A percentile compares a stretch with the other conserved stretches of the same genome.
Conservation (phyloP, 2,329 filamentous ascomycete species). For the Trichoderma guizhouense region DNA sequence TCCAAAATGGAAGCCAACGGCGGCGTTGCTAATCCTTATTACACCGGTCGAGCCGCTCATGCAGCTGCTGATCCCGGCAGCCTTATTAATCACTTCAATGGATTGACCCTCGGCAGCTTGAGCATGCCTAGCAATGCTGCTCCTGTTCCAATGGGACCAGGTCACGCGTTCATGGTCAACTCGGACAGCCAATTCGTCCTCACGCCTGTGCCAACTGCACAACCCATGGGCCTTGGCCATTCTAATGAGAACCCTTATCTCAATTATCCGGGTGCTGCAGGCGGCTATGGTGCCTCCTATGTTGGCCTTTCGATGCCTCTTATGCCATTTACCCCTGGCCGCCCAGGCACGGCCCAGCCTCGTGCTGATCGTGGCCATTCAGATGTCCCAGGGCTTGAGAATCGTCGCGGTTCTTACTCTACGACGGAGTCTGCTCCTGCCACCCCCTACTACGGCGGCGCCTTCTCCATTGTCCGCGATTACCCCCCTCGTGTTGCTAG, state of each 20-base stretch:
- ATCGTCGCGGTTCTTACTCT: slow-evolving; percentile 65
- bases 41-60: slow-evolving; percentile 30
- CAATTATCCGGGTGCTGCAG: slow-evolving; percentile 31
- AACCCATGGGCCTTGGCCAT: slow-evolving; percentile 36
- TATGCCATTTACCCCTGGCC: slow-evolving; percentile 53
- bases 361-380: slow-evolving; percentile 47
- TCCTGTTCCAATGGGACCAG: slow-evolving; percentile 33
- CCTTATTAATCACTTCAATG: slow-evolving; percentile 36
- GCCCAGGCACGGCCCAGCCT: slow-evolving; percentile 42
- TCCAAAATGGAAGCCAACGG: slow-evolving; percentile 36
- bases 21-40: slow-evolving; percentile 32
- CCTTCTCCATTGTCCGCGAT: slow-evolving; percentile 57
- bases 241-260: slow-evolving; percentile 34
- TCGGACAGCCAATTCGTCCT: slow-evolving; percentile 40
- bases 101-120: slow-evolving; percentile 38
- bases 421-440: slow-evolving; percentile 64
- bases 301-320: slow-evolving; percentile 37
- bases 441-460: slow-evolving; percentile 62
- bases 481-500: slow-evolving; percentile 56
- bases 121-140: slow-evolving; percentile 31
- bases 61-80: slow-evolving; percentile 30
- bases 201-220: slow-evolving; percentile 34
- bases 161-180: slow-evolving; percentile 36
- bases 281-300: slow-evolving; percentile 37
- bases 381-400: slow-evolving; percentile 61